A percentile compares a stretch with the other conserved stretches of the same genome.
These are phyloP conservation scores for Rhododendron ovatum DNA, from an alignment of 148 eudicot species.

Conservation along the genomic window DNA sequence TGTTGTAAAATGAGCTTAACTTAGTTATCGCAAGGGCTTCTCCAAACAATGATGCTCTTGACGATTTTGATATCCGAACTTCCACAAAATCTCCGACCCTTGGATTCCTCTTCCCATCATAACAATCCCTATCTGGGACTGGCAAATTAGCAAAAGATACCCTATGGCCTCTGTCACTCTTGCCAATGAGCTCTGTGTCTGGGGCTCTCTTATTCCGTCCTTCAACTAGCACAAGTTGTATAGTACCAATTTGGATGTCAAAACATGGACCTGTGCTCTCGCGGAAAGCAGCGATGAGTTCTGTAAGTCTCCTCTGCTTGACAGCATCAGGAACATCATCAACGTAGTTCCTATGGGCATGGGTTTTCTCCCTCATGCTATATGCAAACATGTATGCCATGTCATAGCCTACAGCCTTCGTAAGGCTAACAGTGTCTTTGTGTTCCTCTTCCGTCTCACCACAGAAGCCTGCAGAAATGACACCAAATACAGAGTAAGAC, in stretches of 20 bases:
- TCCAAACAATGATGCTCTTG: slow-evolving; percentile 85
- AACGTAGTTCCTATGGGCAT: slow-evolving; percentile 79
- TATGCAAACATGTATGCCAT: slow-evolving; percentile 99
- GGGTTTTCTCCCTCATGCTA: slow-evolving; percentile 99
- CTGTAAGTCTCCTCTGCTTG: slow-evolving; percentile 84
- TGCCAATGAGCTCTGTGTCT: slow-evolving; percentile 84
- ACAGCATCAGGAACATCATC: slow-evolving; percentile 82
- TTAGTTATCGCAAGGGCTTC: slow-evolving; percentile 81
- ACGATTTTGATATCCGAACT: slow-evolving; percentile 63
- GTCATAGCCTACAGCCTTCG: slow-evolving; percentile 76
- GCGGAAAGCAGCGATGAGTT: slow-evolving; percentile 81
- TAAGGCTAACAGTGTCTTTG: slow-evolving; percentile 67
- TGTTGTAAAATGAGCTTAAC: slow-evolving; percentile 71
- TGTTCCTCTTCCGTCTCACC: slow-evolving; percentile 91
- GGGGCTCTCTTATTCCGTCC: slow-evolving; percentile 97
- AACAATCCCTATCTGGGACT: slow-evolving; percentile 39
- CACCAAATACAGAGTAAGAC: background rate
- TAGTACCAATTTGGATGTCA: slow-evolving; percentile 72
- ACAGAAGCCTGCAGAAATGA: slow-evolving; percentile 66
- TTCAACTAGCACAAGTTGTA: slow-evolving; percentile 87
- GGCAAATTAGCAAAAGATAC: slow-evolving; percentile 49
- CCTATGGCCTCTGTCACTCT: slow-evolving; percentile 90
- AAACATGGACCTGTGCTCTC: slow-evolving; percentile 82
- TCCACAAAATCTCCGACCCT: slow-evolving; percentile 76
- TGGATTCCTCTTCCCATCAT: slow-evolving; percentile 46